These are phyloP conservation scores for Galerina sulciceps DNA, from an alignment of 768 basidiomycete species.

Conservation along the genomic window DNA sequence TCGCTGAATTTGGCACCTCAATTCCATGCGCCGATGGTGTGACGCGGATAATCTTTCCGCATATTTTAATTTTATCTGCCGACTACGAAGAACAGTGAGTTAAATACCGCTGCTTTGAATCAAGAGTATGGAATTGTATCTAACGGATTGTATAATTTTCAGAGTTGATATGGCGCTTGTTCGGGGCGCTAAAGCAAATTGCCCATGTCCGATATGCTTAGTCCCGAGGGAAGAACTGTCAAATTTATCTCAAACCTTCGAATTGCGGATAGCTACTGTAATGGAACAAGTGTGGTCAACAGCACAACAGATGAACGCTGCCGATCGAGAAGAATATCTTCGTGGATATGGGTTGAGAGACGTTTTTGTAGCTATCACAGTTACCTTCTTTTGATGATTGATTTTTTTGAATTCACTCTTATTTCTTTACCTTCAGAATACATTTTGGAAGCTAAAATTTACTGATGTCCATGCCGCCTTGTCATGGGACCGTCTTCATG, in stretches of 20 bases:
- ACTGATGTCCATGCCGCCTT: background rate
- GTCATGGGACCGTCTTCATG: background rate
- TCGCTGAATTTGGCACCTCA: conserved; percentile 23
- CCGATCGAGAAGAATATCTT: background rate
- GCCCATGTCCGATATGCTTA: conserved; percentile 42
- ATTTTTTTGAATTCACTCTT: background rate
- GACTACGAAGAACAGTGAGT: conserved; percentile 49
- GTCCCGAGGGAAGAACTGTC: conserved; percentile 31
- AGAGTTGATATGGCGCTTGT: conserved; percentile 45
- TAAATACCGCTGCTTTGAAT: background rate
- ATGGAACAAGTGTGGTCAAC: background rate
- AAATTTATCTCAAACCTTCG: conserved; percentile 21
- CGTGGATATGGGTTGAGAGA: background rate
- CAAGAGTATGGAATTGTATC: background rate
- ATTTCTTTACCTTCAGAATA: background rate
- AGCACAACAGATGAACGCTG: background rate
- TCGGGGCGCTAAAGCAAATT: conserved; percentile 26
- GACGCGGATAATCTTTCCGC: conserved; percentile 28
- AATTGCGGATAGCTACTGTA: conserved; percentile 1
- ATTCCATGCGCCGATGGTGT: conserved; percentile 32
- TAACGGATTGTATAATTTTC: background rate
- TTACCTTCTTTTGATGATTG: background rate
- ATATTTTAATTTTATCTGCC: conserved; percentile 38
- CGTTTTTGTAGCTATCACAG: background rate
- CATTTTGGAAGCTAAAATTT: background rate